phyloP scores from a whole-genome alignment of 169 alveolate genomes.

The Babesia ovata region DNA sequence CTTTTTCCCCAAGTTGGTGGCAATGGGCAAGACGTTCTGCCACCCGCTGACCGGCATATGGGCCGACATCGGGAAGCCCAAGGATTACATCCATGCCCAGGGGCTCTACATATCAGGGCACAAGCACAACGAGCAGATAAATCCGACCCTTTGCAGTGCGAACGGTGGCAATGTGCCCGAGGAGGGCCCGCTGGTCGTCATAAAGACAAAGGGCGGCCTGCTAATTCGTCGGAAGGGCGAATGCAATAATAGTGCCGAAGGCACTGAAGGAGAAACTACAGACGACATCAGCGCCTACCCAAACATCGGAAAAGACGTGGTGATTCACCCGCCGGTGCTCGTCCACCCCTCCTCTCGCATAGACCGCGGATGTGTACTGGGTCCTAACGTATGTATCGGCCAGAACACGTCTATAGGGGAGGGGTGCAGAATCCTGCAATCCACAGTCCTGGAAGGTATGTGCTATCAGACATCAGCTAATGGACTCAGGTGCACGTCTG shows the following conservation, averaged over 20 bases:
- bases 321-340: constrained; percentile 28
- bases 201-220: constrained; percentile 30
- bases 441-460: constrained; percentile 84
- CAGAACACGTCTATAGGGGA: constrained; percentile 88
- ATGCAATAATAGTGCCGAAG: not conserved
- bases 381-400: constrained; percentile 92
- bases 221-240: not conserved
- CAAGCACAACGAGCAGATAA: not conserved
- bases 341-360: constrained; percentile 77
- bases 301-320: constrained; percentile 14
- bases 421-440: constrained; percentile 89
- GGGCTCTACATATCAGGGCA: constrained; percentile 49
- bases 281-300: constrained; percentile 14
- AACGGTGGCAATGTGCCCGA: not conserved
- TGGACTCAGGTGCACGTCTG: constrained; percentile 30
- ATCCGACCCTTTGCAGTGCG: not conserved
- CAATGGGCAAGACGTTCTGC: constrained; percentile 75
- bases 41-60: constrained; percentile 81
- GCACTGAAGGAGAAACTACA: not conserved
- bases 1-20: constrained; percentile 93
- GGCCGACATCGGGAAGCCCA: constrained; percentile 80
- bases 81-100: constrained; percentile 72
- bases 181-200: not conserved
- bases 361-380: constrained; percentile 85
- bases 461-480: not conserved